Conservation (phyloP, 768 basidiomycete species). For the Amanita pseudoporphyria region DNA sequence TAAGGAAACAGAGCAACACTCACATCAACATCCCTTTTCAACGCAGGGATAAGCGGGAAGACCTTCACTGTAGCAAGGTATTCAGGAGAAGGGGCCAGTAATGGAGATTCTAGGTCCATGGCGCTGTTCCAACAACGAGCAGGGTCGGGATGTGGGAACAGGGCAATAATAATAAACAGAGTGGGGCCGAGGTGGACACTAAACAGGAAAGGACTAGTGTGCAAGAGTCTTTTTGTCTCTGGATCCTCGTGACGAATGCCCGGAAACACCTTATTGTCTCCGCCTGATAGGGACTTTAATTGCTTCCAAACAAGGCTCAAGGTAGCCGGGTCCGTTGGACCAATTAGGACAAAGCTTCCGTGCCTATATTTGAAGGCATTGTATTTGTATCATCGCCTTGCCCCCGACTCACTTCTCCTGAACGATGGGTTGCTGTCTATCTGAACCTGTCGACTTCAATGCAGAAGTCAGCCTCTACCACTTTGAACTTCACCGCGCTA, state of each 20-base stretch:
- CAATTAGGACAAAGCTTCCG: constrained; percentile 7
- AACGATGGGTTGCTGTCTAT: constrained; percentile 57
- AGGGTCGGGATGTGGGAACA: not conserved
- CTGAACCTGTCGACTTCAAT: constrained; percentile 80
- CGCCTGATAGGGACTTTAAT: not conserved
- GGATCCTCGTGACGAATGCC: constrained; percentile 9
- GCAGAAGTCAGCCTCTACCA: constrained; percentile 86
- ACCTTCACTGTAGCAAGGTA: constrained; percentile 57
- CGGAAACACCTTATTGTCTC: constrained; percentile 10
- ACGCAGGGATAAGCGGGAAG: constrained; percentile 68
- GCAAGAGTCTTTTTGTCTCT: constrained; percentile 14
- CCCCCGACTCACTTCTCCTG: constrained; percentile 23
- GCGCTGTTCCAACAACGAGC: not conserved
- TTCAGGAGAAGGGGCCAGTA: constrained; percentile 49
- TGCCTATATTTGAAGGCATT: constrained; percentile 26
- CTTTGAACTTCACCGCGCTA: constrained; percentile 91
- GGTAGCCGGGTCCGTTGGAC: constrained; percentile 6
- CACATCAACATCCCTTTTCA: constrained; percentile 64
- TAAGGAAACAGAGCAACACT: constrained; percentile 18
- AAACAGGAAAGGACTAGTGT: not conserved
- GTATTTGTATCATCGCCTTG: constrained; percentile 19
- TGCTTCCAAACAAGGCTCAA: constrained; percentile 18
- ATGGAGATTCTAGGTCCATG: constrained; percentile 31
- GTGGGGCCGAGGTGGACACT: not conserved
- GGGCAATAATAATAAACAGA: not conserved